These are phyloP conservation scores for Fusarium ramigenum DNA, from an alignment of 2,329 filamentous ascomycete genomes.

Conservation along the genomic window DNA sequence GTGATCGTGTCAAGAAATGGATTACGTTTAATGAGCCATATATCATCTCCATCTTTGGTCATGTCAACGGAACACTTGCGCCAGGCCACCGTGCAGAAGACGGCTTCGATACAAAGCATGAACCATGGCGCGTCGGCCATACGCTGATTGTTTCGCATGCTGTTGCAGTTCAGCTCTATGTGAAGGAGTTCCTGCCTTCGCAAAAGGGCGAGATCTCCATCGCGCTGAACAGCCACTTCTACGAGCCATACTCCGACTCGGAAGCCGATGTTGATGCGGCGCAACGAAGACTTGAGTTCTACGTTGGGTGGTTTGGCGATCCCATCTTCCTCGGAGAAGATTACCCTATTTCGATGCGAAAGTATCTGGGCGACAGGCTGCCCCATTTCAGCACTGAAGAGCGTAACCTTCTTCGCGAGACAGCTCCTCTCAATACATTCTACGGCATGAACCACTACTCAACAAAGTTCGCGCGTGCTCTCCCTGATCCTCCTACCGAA, in stretches of 20 bases:
- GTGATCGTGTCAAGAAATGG: conserved; percentile 31
- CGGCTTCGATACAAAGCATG: background rate
- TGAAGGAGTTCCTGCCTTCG: background rate
- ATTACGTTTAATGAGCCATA: conserved; percentile 46
- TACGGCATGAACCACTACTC: conserved; percentile 52
- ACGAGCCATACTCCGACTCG: background rate
- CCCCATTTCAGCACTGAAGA: background rate
- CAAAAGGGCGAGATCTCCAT: background rate
- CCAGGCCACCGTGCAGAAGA: conserved; percentile 18
- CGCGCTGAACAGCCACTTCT: conserved; percentile 1
- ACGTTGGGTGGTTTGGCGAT: background rate
- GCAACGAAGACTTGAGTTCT: background rate
- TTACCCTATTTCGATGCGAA: background rate
- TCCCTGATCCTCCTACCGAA: conserved; percentile 22
- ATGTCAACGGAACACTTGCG: conserved; percentile 31
- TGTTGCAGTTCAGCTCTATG: background rate
- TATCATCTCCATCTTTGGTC: conserved; percentile 39
- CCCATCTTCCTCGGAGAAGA: background rate
- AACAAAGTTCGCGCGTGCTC: conserved; percentile 43
- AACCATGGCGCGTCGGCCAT: background rate
- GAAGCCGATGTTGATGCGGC: background rate
- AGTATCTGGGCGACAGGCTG: background rate
- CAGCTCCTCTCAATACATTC: conserved; percentile 36
- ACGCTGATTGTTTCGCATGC: background rate
- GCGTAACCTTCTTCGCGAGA: background rate